Percentiles rank a stretch among this genome's conserved stretches.
These are phyloP conservation scores for Aureobasidium musti DNA, from an alignment of 2,329 filamentous ascomycete genomes.

Conservation along the genomic window DNA sequence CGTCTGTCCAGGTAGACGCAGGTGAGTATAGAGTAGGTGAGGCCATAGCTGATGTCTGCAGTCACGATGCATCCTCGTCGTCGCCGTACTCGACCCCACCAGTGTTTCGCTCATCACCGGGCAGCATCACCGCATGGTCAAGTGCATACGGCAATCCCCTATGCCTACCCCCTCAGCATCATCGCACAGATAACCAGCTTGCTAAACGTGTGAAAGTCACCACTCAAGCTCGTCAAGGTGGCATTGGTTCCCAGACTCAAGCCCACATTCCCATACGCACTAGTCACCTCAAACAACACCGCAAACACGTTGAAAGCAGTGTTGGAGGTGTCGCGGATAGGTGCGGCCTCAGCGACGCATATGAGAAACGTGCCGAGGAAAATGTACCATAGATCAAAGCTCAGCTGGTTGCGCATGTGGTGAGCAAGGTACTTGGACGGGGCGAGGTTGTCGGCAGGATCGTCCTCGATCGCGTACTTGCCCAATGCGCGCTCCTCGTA, in stretches of 20 bases:
- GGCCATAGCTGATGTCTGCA: too few relatives aligned
- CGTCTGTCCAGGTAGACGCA: too few relatives aligned
- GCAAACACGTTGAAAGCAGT: slow-evolving; percentile 54
- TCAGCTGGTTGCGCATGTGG: slow-evolving; percentile 89
- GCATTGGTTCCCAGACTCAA: slow-evolving; percentile 78
- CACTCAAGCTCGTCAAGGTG: slow-evolving; percentile 77
- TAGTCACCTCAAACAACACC: slow-evolving; percentile 80
- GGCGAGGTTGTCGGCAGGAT: slow-evolving; percentile 60
- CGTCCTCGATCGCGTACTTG: slow-evolving; percentile 60
- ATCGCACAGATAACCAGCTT: slow-evolving; percentile 68
- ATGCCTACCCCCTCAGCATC: slow-evolving; percentile 65
- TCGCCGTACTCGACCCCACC: too few relatives aligned
- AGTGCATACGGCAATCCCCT: slow-evolving; percentile 67
- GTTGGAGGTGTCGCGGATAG: slow-evolving; percentile 64
- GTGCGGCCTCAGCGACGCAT: slow-evolving; percentile 77
- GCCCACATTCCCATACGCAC: slow-evolving; percentile 91
- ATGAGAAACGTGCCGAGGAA: slow-evolving; percentile 93
- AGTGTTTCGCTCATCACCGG: too few relatives aligned
- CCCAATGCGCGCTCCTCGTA: slow-evolving; percentile 90
- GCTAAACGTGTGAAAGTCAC: slow-evolving; percentile 72
- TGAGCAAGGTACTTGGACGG: slow-evolving; percentile 89
- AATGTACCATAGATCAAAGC: slow-evolving; percentile 97
- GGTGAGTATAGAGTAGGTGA: too few relatives aligned
- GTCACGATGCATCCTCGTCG: too few relatives aligned
- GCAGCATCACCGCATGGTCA: slow-evolving; percentile 69